These are phyloP conservation scores for Binderoboletus segoi DNA, from an alignment of 1,284 basidiomycete species.

Conservation along the genomic window DNA sequence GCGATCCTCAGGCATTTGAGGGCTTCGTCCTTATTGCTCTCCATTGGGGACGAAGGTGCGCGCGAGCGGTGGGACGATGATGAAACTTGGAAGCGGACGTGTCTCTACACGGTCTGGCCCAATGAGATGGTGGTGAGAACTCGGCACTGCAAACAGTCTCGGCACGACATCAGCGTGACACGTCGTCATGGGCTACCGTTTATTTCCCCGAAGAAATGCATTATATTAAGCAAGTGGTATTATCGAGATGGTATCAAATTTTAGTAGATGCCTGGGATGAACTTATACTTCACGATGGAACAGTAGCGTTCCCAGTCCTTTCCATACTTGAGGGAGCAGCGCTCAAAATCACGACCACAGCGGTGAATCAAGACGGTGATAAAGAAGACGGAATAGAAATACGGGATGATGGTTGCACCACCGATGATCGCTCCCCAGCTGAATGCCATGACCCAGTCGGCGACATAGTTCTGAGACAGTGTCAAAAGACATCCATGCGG, in stretches of 20 bases:
- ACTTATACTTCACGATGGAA: slow-evolving; percentile 83
- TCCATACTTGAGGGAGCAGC: slow-evolving; percentile 92
- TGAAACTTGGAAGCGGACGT: slow-evolving; percentile 1
- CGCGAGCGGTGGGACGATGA: slow-evolving; percentile 6
- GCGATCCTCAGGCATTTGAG: slow-evolving; percentile 79
- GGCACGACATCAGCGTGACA: slow-evolving; percentile 16
- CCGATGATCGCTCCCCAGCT: slow-evolving; percentile 92
- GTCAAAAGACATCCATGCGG: slow-evolving; percentile 2
- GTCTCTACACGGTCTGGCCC: slow-evolving; percentile 1
- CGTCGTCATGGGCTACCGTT: slow-evolving; percentile 3
- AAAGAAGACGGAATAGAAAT: slow-evolving; percentile 96
- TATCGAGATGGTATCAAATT: slow-evolving; percentile 15
- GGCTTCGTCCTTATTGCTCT: slow-evolving; percentile 90
- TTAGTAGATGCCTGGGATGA: slow-evolving; percentile 77
- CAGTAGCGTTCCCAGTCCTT: slow-evolving; percentile 95
- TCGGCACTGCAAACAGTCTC: slow-evolving; percentile 16
- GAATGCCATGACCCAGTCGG: slow-evolving; percentile 87
- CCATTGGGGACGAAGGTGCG: slow-evolving; percentile 51
- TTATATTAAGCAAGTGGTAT: slow-evolving; percentile 5
- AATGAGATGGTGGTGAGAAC: slow-evolving; percentile 29
- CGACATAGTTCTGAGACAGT: slow-evolving; percentile 70
- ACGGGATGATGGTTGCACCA: slow-evolving; percentile 83
- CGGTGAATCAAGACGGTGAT: slow-evolving; percentile 87
- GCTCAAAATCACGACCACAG: slow-evolving; percentile 88
- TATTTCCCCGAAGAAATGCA: neutral